Conservation (phyloP, 345 rosid species). For the Eucalyptus curtisii region DNA sequence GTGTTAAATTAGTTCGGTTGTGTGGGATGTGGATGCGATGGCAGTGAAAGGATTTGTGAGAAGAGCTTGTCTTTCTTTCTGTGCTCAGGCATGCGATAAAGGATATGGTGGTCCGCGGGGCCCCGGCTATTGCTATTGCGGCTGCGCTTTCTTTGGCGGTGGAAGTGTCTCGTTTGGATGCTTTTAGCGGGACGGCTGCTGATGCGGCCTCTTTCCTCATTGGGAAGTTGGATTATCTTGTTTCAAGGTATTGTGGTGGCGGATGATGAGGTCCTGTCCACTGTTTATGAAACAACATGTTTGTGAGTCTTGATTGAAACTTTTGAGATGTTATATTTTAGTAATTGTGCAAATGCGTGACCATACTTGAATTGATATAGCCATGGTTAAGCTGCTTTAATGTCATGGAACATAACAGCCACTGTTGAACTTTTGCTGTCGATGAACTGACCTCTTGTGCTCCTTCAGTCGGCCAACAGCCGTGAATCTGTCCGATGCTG, state of each 20-base stretch:
- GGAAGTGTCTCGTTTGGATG: slow-evolving; percentile 50
- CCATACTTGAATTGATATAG: neutral
- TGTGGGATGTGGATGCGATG: neutral
- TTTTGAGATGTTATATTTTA: neutral
- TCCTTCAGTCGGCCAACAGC: slow-evolving; percentile 80
- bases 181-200: slow-evolving; percentile 33
- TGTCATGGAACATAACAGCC: neutral
- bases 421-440: neutral
- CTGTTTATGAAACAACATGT: neutral
- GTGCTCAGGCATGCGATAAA: slow-evolving; percentile 64
- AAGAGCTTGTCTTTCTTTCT: neutral
- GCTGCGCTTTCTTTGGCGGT: slow-evolving; percentile 92
- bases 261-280: neutral
- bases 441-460: neutral
- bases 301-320: neutral
- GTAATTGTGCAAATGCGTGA: neutral
- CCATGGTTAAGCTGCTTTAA: neutral
- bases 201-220: slow-evolving; percentile 49
- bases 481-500: slow-evolving; percentile 90
- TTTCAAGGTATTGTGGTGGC: slow-evolving; percentile 44
- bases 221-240: slow-evolving; percentile 62
- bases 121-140: slow-evolving; percentile 95
- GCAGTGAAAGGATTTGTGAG: neutral
- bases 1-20: neutral
- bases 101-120: slow-evolving; percentile 98